Evolutionary conservation across 1,139 yeast species (phyloP), one percentile per base, ranked within the genome.

Genomic region (Geotrichum siamense): DNA sequence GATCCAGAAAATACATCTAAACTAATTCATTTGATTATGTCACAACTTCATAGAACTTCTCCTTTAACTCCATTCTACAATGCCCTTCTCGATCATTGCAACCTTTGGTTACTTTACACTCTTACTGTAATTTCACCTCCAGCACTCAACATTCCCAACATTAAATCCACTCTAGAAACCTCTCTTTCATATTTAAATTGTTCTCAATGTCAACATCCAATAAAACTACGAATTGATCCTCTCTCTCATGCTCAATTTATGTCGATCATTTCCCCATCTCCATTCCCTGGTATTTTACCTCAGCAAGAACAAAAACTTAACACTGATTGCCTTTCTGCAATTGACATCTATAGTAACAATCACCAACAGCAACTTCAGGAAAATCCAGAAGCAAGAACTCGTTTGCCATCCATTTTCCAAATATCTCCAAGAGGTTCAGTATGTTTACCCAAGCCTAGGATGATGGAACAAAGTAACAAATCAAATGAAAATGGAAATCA

Each of bases 391-490:
- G n/a, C 5, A 8, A 19, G 12, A 9, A 9, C 13, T 8, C 9
- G 27, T 10, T 17, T 33, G 9, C 37, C 37, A 20, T 33, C 37
- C 5, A 33, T 33, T 6, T 33, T 33, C 13, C 37, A 33, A 16
- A 6, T 33, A 20, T 33, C 37, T 9, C 37, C 37, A n/a, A 19
- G 37, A 33, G n/a, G 27, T 33, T 33, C 37, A 6, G 25, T 33
- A 4, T 33, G 37, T 33, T 16, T 33, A n/a, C 37, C 37, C n/a
- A 5, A 15, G 13, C 25, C 26, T 21, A 4, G 10, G 21, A 5
- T 33, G 6, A 5, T 33, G 8, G 34, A 31, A 6, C 5, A 12
- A 5, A 22, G 4, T 16, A 5, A 6, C 6, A 31, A 31, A n/a
- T n/a, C n/a, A n/a, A n/a, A n/a, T n/a, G n/a, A n/a, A n/a, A n/a